Conservation (phyloP, 805 yeast genomes). For the Hanseniaspora guilliermondii region DNA sequence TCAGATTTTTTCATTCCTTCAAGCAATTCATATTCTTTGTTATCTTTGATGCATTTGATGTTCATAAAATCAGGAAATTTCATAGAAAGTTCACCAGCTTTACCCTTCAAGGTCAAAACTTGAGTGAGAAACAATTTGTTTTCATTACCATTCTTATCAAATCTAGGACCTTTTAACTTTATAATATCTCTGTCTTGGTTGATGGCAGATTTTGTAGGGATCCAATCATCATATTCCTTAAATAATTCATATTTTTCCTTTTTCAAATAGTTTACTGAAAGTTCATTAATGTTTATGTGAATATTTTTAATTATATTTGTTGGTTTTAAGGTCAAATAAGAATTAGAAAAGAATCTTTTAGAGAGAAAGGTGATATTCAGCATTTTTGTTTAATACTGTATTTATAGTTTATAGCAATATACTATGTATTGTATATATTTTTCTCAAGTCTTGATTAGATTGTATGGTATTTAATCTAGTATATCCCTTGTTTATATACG, state of each 20-base stretch:
- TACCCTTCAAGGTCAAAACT: slow-evolving; percentile 55
- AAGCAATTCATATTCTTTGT: slow-evolving; percentile 10
- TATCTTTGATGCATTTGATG: slow-evolving; percentile 25
- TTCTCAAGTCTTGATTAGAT: too few species aligned
- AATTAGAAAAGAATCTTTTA: slow-evolving; percentile 1
- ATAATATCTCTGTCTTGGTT: slow-evolving; percentile 10
- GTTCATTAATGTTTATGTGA: slow-evolving; percentile 5
- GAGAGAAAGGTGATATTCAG: background rate
- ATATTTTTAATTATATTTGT: background rate
- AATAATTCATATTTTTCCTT: slow-evolving; percentile 7
- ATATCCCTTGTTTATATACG: too few species aligned
- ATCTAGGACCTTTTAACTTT: slow-evolving; percentile 39
- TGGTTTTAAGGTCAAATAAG: background rate
- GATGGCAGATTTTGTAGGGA: background rate
- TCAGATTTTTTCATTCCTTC: background rate
- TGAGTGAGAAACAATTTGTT: slow-evolving; percentile 45
- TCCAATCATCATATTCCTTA: slow-evolving; percentile 10
- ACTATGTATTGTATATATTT: too few species aligned
- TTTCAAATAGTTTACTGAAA: background rate
- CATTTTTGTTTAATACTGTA: background rate
- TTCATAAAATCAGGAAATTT: slow-evolving; percentile 63
- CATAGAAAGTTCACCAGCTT: slow-evolving; percentile 54
- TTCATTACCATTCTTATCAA: slow-evolving; percentile 54
- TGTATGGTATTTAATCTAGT: too few species aligned
- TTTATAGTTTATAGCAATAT: too few species aligned